phyloP scores from a whole-genome alignment of 345 rosid genomes.

The Pistacia vera region DNA sequence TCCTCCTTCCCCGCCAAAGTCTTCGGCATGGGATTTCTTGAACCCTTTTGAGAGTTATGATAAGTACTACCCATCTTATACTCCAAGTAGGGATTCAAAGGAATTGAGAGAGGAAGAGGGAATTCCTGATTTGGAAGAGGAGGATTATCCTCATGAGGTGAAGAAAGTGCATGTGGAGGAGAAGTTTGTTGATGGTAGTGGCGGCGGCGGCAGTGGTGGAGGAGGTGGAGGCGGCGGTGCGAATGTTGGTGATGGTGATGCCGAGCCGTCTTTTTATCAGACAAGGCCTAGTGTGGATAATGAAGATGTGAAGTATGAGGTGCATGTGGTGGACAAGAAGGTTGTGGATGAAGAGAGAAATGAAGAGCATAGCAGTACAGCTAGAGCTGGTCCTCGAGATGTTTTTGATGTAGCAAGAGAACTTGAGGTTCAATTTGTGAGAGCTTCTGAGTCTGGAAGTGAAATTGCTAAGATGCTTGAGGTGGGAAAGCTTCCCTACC shows the following conservation, averaged over 20 bases:
- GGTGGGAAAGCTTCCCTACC: conserved; percentile 78
- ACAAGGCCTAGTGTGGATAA: conserved; percentile 50
- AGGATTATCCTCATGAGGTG: conserved; percentile 66
- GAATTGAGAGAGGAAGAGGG: conserved; percentile 92
- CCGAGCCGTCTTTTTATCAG: conserved; percentile 47
- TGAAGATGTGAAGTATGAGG: conserved; percentile 61
- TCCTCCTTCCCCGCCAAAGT: conserved; percentile 76
- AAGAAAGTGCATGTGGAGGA: conserved; percentile 61
- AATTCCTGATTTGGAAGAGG: conserved; percentile 95
- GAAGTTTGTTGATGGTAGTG: conserved; percentile 40
- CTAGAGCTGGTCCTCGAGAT: conserved; percentile 44
- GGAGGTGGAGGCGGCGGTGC: conserved; percentile 34
- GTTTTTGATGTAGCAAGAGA: conserved; percentile 62
- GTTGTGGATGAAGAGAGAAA: conserved; percentile 57
- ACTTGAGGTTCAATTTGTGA: conserved; percentile 69
- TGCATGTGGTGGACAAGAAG: conserved; percentile 85
- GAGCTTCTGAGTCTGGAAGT: conserved; percentile 78
- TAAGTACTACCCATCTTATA: conserved; percentile 45
- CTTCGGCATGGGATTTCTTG: conserved; percentile 81
- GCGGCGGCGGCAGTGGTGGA: conserved; percentile 22
- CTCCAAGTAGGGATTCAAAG: conserved; percentile 69
- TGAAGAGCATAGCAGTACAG: conserved; percentile 43
- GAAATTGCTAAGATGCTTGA: conserved; percentile 90
- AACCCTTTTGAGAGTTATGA: conserved; percentile 59
- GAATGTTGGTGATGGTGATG: conserved; percentile 27